Conservation (phyloP, 2,329 filamentous ascomycete species). For the Sporothrix globosa region DNA sequence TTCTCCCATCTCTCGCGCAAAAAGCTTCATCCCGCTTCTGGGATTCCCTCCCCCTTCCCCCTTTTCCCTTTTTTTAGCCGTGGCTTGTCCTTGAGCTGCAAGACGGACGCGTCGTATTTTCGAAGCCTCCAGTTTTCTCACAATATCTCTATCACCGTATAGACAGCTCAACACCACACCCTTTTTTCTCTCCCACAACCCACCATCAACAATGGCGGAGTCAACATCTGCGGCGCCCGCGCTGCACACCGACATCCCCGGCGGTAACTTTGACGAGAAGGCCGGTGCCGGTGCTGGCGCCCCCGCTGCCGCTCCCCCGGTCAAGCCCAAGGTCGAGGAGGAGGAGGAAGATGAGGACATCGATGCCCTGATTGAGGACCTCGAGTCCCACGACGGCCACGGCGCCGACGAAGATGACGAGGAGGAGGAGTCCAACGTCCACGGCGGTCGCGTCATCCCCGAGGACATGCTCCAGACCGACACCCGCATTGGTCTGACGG, state of each 20-base stretch:
- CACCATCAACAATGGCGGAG: constrained; percentile 55
- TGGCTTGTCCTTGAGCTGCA: constrained; percentile 34
- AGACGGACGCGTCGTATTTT: constrained; percentile 30
- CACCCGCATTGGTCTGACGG: constrained; percentile 68
- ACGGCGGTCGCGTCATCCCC: constrained; percentile 65
- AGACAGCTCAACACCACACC: constrained; percentile 34
- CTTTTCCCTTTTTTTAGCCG: constrained; percentile 25
- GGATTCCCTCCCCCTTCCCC: constrained; percentile 25
- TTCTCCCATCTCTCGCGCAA: constrained; percentile 32
- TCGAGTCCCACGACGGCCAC: constrained; percentile 78
- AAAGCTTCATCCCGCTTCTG: constrained; percentile 22
- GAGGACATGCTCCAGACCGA: constrained; percentile 74
- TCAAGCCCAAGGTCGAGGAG: constrained; percentile 51
- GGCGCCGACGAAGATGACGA: constrained; percentile 64
- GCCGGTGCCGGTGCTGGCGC: constrained; percentile 33
- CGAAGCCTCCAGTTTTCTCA: constrained; percentile 33
- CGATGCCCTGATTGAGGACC: constrained; percentile 82
- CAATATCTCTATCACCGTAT: constrained; percentile 29
- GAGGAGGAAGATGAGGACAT: constrained; percentile 82
- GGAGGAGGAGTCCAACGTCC: constrained; percentile 49
- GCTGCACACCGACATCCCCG: constrained; percentile 67
- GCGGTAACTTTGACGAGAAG: constrained; percentile 69
- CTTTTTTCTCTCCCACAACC: constrained; percentile 42
- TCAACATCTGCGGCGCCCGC: constrained; percentile 57
- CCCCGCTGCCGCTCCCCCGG: constrained; percentile 42